phyloP scores from a whole-genome alignment of 1,284 basidiomycete species.

The Athelia psychrophila region DNA sequence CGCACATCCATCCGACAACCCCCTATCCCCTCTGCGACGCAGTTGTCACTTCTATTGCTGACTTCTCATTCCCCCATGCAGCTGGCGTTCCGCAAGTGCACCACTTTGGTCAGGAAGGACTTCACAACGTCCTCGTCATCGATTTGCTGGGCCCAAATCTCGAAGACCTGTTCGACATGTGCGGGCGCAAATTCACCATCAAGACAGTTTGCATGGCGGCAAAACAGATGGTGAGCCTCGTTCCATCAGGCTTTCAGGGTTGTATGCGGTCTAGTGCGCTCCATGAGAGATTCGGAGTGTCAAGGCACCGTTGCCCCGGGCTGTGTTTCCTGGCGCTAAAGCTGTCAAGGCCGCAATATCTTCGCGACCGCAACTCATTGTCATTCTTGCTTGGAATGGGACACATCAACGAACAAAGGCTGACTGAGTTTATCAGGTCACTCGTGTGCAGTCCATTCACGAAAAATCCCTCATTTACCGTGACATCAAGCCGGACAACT shows the following conservation, averaged over 20 bases:
- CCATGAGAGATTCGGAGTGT: too few relatives aligned
- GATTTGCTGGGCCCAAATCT: conserved; percentile 95
- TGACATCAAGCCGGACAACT: conserved; percentile 99
- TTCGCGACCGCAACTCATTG: neutral
- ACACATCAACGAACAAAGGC: too few relatives aligned
- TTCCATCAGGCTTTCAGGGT: conserved; percentile 10
- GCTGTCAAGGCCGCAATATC: neutral
- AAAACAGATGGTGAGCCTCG: conserved; percentile 84
- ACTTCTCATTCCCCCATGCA: conserved; percentile 31
- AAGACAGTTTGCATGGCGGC: conserved; percentile 99
- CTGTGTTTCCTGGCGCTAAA: too few relatives aligned
- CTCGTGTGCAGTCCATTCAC: conserved; percentile 96
- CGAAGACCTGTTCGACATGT: conserved; percentile 98
- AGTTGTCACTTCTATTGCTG: conserved; percentile 5
- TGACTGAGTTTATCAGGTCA: conserved; percentile 56
- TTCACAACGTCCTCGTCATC: conserved; percentile 97
- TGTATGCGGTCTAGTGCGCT: too few relatives aligned
- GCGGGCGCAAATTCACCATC: conserved; percentile 93
- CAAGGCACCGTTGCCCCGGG: too few relatives aligned
- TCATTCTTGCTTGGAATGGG: too few relatives aligned
- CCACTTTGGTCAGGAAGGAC: conserved; percentile 97
- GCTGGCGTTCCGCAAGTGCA: conserved; percentile 96
- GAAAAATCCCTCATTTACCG: conserved; percentile 99
- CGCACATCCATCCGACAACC: neutral
- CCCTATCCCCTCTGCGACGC: neutral